phyloP scores from a whole-genome alignment of 2,329 filamentous ascomycete genomes.

The Neonectria neomacrospora region DNA sequence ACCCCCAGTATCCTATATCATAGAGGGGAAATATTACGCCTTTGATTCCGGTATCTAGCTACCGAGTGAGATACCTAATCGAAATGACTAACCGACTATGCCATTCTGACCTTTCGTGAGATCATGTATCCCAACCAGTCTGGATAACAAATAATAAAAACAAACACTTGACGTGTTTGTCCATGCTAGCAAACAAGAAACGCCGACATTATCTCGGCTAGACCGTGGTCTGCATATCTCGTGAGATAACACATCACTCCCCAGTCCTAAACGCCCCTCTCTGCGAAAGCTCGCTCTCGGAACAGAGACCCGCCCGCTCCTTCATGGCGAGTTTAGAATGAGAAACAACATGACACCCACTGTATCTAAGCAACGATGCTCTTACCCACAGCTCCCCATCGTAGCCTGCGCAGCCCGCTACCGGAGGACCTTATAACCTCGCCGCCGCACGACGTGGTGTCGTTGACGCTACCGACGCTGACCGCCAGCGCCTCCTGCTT shows the following conservation, averaged over 20 bases:
- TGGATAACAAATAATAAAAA: conserved; percentile 26
- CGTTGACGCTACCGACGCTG: conserved; percentile 53
- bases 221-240: conserved; percentile 32
- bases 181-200: conserved; percentile 31
- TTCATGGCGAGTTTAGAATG: not conserved
- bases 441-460: conserved; percentile 61
- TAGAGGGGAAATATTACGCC: conserved; percentile 14
- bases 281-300: conserved; percentile 11
- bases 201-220: conserved; percentile 27
- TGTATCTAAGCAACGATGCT: conserved; percentile 59
- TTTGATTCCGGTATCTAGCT: conserved; percentile 23
- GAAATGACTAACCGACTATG: conserved; percentile 15
- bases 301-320: conserved; percentile 13
- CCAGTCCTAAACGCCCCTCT: conserved; percentile 24
- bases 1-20: not conserved
- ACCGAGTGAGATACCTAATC: conserved; percentile 13
- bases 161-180: conserved; percentile 19
- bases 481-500: conserved; percentile 66
- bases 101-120: not conserved
- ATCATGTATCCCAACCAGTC: conserved; percentile 29
- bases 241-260: conserved; percentile 29
- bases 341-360: conserved; percentile 18
- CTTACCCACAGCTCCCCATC: conserved; percentile 64
- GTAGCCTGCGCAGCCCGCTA: conserved; percentile 63
- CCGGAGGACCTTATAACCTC: conserved; percentile 65